Conservation (phyloP, 164 flowering plant species). For the Annona cherimola region DNA sequence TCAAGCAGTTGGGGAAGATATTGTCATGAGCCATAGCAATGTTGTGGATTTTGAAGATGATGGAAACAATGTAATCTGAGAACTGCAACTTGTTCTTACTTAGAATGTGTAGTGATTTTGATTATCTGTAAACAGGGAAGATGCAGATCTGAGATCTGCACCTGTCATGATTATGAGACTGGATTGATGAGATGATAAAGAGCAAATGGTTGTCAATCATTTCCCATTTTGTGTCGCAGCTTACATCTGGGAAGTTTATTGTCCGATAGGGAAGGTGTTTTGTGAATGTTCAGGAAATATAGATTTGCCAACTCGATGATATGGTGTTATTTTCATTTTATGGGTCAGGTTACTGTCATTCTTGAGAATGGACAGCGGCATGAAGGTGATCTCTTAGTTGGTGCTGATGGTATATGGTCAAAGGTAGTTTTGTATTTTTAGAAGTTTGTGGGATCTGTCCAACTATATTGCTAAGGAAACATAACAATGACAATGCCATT, state of each 20-base stretch:
- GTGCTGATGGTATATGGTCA: conserved; percentile 41
- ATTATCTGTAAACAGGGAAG: too few relatives aligned
- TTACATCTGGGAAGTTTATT: too few relatives aligned
- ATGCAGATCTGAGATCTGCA: too few relatives aligned
- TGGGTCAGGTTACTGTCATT: conserved; percentile 23
- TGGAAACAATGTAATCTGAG: conserved; percentile 20
- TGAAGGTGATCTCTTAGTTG: conserved; percentile 35
- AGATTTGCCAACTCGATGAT: neutral
- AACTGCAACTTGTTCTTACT: neutral
- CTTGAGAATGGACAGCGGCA: conserved; percentile 25
- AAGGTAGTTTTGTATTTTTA: conserved; percentile 11
- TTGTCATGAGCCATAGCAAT: conserved; percentile 18
- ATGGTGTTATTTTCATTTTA: neutral
- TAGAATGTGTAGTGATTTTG: neutral
- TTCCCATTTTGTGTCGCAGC: too few relatives aligned
- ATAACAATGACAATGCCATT: neutral
- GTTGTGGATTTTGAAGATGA: conserved; percentile 33
- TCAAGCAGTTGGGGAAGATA: conserved; percentile 27
- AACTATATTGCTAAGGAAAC: neutral
- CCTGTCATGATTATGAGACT: too few relatives aligned
- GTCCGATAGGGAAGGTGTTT: neutral
- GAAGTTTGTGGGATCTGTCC: neutral
- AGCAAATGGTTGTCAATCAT: too few relatives aligned
- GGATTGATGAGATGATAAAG: too few relatives aligned
- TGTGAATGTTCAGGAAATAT: neutral